These are phyloP conservation scores for Ammopiptanthus mongolicus DNA, from an alignment of 306 rosid species.

Conservation along the genomic window DNA sequence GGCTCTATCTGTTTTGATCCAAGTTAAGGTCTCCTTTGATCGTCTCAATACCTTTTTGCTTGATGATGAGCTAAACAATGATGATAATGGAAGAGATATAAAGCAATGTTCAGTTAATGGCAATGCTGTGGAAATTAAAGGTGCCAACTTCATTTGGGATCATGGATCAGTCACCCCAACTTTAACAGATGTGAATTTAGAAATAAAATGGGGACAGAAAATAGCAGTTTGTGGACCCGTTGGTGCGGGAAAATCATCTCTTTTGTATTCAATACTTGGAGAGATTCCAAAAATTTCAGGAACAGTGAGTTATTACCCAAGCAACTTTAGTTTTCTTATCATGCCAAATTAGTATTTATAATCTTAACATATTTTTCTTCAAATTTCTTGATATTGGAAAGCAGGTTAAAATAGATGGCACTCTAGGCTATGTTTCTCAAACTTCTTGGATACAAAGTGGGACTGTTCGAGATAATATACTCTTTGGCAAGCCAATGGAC, in stretches of 20 bases:
- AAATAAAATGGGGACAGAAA: conserved; percentile 51
- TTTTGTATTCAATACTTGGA: conserved; percentile 62
- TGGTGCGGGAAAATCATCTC: conserved; percentile 84
- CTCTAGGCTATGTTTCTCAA: conserved; percentile 74
- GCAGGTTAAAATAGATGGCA: conserved; percentile 59
- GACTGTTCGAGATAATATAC: conserved; percentile 68
- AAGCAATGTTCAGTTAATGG: conserved; percentile 4
- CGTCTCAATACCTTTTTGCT: conserved; percentile 54
- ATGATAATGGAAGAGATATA: conserved; percentile 14
- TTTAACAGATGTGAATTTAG: conserved; percentile 42
- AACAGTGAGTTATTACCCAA: conserved; percentile 43
- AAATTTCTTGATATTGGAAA: not conserved
- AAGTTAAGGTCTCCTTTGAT: conserved; percentile 70
- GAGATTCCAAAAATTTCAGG: conserved; percentile 70
- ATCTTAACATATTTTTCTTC: not conserved
- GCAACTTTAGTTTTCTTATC: not conserved
- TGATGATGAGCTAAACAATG: conserved; percentile 49
- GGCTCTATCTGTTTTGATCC: conserved; percentile 63
- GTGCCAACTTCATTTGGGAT: conserved; percentile 66
- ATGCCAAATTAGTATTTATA: not conserved
- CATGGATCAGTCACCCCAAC: conserved; percentile 41
- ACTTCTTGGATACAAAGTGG: conserved; percentile 86
- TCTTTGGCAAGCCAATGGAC: conserved; percentile 68
- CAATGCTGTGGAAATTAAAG: conserved; percentile 36
- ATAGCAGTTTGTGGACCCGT: conserved; percentile 75